Evolutionary conservation across 805 yeast species (phyloP), one percentile per base, ranked within the genome.

Genomic region (Brettanomyces custersianus): DNA sequence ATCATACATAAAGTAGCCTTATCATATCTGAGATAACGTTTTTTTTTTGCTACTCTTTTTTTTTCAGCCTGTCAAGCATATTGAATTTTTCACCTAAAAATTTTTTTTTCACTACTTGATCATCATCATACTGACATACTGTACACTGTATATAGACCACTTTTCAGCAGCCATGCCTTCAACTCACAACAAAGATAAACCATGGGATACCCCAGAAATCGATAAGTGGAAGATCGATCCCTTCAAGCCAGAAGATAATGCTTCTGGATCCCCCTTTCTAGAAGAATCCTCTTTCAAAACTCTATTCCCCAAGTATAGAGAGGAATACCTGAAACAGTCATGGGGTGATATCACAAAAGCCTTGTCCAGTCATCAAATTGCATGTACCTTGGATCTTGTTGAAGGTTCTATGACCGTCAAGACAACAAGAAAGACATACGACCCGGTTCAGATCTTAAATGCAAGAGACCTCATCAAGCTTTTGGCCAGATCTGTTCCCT

Each of bases 381-480:
- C 80, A n/a, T 85, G 96, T 59, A 79, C 78, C 26, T 65, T 92
- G 43, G 86, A 92, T 60, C 66, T 92, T 44, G 95, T 92, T 20
- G 97, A 92, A 55, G 98, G 98, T 31, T 80, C 96, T 3, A 92
- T 92, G 97, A 80, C 94, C 0, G 98, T 92, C 13, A 84, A 80
- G 49, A 92, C 98, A 12, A 90, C 97, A 3, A 74, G 95, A 58
- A 92, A 90, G 58, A 88, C 98, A 0, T 92, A 61, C 58, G 98
- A 92, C 56, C 98, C 98, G 0, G 94, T 94, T 5, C 77, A 83
- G 36, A 85, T 92, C 47, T 70, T 92, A 49, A 90, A 87, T 52
- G 96, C 97, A 15, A 75, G 98, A 56, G 98, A 92, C 60, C 68
- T 92, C 57, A 86, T 92, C 53, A 92, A 90, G 60, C 70, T 92